These are phyloP conservation scores for Cicer cuneatum DNA, from an alignment of 306 rosid genomes.

Conservation along the genomic window DNA sequence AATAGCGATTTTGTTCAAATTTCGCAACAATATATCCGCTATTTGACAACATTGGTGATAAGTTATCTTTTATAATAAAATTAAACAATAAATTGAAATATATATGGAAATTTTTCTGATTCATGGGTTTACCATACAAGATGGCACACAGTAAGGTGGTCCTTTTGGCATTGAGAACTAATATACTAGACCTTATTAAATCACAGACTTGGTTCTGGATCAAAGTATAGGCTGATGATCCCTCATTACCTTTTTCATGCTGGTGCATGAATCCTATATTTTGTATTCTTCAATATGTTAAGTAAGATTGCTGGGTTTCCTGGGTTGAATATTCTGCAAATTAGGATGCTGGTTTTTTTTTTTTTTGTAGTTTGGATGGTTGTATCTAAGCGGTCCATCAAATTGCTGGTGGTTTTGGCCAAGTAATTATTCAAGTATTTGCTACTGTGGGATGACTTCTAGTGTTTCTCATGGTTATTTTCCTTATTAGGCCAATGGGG, in stretches of 20 bases:
- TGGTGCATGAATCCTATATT: background rate
- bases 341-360: background rate
- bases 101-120: background rate
- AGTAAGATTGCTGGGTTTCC: background rate
- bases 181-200: conserved; percentile 1
- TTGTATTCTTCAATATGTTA: background rate
- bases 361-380: background rate
- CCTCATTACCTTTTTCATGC: background rate
- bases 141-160: background rate
- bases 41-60: too few species aligned
- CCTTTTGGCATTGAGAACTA: background rate
- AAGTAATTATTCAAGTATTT: background rate
- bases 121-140: background rate
- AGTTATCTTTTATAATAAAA: background rate
- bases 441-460: background rate
- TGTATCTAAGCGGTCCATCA: background rate
- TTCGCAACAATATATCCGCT: too few species aligned
- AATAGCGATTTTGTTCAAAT: too few species aligned
- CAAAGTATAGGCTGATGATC: background rate
- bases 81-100: conserved; percentile 1
- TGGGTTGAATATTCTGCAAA: background rate
- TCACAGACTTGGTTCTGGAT: background rate
- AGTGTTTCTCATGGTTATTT: background rate
- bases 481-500: background rate
- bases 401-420: background rate